phyloP scores from a whole-genome alignment of 164 flowering plant species.

The Stephania japonica region DNA sequence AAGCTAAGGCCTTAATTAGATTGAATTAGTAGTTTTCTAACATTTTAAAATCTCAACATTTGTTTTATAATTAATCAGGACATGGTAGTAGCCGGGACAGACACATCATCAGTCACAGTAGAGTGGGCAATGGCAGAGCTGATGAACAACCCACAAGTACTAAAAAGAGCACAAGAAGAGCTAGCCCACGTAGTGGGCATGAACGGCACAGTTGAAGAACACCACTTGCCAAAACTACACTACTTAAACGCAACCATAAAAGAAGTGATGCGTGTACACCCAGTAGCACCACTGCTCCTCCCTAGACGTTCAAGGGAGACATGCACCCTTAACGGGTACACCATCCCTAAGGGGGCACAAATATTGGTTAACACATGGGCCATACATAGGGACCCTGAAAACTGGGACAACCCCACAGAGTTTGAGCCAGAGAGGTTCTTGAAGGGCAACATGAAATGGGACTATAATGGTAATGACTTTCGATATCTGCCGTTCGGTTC shows the following conservation, averaged over 20 bases:
- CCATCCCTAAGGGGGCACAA: conserved; percentile 15
- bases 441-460: neutral
- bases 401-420: conserved; percentile 18
- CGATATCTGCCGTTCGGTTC: conserved; percentile 22
- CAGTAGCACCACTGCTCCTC: conserved; percentile 12
- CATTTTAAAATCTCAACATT: no score
- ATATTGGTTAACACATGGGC: conserved; percentile 20
- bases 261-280: conserved; percentile 17
- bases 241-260: conserved; percentile 16
- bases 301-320: conserved; percentile 13
- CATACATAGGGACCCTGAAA: conserved; percentile 21
- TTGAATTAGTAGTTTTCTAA: no score
- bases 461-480: conserved; percentile 17
- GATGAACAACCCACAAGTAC: conserved; percentile 22
- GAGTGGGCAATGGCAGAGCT: conserved; percentile 37
- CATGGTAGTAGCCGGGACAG: conserved; percentile 30
- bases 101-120: conserved; percentile 21
- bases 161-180: conserved; percentile 29
- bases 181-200: conserved; percentile 17
- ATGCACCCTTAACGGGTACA: conserved; percentile 13
- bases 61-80: conserved; percentile 19
- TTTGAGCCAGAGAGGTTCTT: conserved; percentile 21
- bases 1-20: no score
- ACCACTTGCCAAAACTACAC: conserved; percentile 9
- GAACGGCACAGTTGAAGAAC: conserved; percentile 15